A percentile compares a stretch with the other conserved stretches of the same genome.
Evolutionary conservation across 2,329 filamentous ascomycete species (phyloP).

Genomic region (Huntiella savannae): DNA sequence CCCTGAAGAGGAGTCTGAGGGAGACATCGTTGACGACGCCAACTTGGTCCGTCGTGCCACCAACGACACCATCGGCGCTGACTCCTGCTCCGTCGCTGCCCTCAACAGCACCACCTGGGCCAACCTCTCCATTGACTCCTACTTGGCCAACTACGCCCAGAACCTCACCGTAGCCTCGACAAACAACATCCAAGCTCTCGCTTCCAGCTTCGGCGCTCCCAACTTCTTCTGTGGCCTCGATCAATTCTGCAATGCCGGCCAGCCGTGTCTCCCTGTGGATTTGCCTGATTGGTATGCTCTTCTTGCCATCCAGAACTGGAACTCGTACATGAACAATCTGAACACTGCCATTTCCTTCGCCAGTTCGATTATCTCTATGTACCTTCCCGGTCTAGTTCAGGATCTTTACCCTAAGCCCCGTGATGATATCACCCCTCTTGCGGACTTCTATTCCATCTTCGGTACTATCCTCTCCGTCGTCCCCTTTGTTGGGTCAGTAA

Average conservation of each 20-base stretch:
- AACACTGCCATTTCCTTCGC: constrained; percentile 12
- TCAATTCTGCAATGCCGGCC: constrained; percentile 12
- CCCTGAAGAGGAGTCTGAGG: too few relatives aligned
- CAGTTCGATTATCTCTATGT: constrained; percentile 11
- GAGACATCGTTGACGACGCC: too few relatives aligned
- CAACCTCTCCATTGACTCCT: constrained; percentile 4
- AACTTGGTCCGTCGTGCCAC: too few relatives aligned
- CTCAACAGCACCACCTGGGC: constrained; percentile 3
- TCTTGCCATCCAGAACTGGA: constrained; percentile 12
- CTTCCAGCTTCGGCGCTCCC: constrained; percentile 10
- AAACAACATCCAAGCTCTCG: constrained; percentile 11
- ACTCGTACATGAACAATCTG: constrained; percentile 13
- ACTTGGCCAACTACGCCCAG: constrained; percentile 7
- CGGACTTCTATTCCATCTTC: constrained; percentile 10
- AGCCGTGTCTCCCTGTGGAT: constrained; percentile 12
- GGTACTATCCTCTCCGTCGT: constrained; percentile 8
- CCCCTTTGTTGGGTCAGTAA: constrained; percentile 10
- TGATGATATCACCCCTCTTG: constrained; percentile 9
- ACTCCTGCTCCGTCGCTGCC: neutral
- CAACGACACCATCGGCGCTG: neutral
- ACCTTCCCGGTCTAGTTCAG: constrained; percentile 11
- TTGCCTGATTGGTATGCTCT: constrained; percentile 12
- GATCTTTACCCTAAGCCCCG: constrained; percentile 11
- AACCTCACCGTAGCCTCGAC: constrained; percentile 1
- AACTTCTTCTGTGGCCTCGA: constrained; percentile 13